Conservation (phyloP, 495 filamentous ascomycete genomes). For the Glarea lozoyensis region DNA sequence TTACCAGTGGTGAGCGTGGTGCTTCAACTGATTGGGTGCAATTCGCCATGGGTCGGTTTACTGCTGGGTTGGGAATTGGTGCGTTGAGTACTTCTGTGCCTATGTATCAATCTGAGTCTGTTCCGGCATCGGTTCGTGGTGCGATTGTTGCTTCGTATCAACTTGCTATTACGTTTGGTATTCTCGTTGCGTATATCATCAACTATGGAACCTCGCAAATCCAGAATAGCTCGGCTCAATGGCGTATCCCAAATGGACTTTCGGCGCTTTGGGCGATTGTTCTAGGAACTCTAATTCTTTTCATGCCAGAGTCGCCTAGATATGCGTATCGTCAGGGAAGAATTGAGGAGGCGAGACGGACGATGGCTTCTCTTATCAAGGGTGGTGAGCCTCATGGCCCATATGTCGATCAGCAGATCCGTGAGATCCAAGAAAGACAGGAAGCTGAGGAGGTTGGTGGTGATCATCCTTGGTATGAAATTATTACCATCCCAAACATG, state of each 20-base stretch:
- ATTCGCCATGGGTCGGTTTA: conserved; percentile 43
- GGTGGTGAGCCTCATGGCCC: conserved; percentile 56
- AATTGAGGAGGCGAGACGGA: conserved; percentile 54
- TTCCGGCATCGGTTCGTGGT: conserved; percentile 75
- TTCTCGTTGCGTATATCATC: conserved; percentile 46
- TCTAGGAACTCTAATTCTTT: conserved; percentile 59
- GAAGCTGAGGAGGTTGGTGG: conserved; percentile 10
- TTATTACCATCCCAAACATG: conserved; percentile 42
- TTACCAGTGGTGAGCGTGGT: conserved; percentile 40
- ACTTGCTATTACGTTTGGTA: conserved; percentile 73
- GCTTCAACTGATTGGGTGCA: conserved; percentile 47
- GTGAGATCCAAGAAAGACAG: conserved; percentile 62
- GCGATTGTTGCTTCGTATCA: conserved; percentile 77
- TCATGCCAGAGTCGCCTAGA: conserved; percentile 66
- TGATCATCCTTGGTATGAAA: conserved; percentile 27
- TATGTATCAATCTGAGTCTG: conserved; percentile 76
- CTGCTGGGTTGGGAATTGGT: conserved; percentile 53
- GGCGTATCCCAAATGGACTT: conserved; percentile 76
- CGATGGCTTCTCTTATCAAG: conserved; percentile 63
- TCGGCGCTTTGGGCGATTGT: conserved; percentile 69
- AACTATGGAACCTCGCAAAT: conserved; percentile 63
- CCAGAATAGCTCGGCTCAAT: conserved; percentile 37
- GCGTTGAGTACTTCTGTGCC: conserved; percentile 52
- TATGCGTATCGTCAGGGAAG: conserved; percentile 58
- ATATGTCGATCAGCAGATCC: conserved; percentile 59